Evolutionary conservation across 1,284 basidiomycete genomes (phyloP).

Genomic region (Leccinum fallax): DNA sequence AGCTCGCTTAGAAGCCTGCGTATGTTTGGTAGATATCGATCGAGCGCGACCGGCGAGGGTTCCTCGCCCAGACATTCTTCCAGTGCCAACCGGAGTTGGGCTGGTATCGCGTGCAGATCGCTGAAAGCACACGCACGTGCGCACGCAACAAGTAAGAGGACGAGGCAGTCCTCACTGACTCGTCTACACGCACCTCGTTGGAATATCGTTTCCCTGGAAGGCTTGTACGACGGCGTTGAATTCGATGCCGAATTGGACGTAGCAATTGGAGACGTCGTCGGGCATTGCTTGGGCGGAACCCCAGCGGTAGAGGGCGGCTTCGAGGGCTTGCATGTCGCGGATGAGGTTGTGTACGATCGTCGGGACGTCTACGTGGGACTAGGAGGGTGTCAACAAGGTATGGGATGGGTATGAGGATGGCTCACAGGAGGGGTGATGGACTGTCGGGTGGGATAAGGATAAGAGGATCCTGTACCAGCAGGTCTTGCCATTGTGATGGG

Average conservation of each 20-base stretch:
- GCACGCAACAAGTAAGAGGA: background rate
- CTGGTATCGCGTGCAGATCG: slow-evolving; percentile 81
- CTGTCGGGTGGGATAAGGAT: slow-evolving; percentile 1
- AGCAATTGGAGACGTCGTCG: slow-evolving; percentile 86
- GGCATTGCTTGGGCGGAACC: slow-evolving; percentile 68
- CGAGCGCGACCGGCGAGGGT: slow-evolving; percentile 72
- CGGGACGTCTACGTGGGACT: slow-evolving; percentile 47
- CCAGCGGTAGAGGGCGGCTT: slow-evolving; percentile 83
- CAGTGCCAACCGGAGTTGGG: slow-evolving; percentile 79
- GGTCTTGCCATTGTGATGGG: slow-evolving; percentile 15
- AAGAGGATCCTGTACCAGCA: slow-evolving; percentile 21
- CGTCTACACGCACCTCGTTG: slow-evolving; percentile 67
- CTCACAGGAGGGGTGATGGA: slow-evolving; percentile 6
- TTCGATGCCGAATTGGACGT: slow-evolving; percentile 91
- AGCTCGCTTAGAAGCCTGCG: slow-evolving; percentile 80
- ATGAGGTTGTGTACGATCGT: slow-evolving; percentile 80
- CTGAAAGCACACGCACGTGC: slow-evolving; percentile 32
- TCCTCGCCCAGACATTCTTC: slow-evolving; percentile 88
- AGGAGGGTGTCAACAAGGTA: background rate
- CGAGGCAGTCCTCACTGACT: slow-evolving; percentile 23
- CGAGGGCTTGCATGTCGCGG: slow-evolving; percentile 84
- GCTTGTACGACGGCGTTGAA: slow-evolving; percentile 86
- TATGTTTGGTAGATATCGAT: slow-evolving; percentile 79
- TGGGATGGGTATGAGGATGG: background rate
- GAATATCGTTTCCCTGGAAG: slow-evolving; percentile 78